Conservation (phyloP, 1,284 basidiomycete species). For the Sporisorium exsertum region DNA sequence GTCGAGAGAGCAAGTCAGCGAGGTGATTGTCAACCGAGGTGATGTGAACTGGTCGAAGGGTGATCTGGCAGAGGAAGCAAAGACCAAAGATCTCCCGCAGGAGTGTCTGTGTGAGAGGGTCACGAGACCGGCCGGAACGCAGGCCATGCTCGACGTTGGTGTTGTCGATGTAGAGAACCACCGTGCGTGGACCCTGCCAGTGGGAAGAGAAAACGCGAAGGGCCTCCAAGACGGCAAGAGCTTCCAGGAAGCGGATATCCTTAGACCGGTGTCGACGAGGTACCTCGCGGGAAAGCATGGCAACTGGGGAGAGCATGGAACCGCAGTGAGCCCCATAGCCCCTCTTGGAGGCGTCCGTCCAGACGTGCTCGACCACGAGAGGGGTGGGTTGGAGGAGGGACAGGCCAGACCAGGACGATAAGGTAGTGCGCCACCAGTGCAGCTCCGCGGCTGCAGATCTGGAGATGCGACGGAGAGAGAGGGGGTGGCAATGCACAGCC, state of each 20-base stretch:
- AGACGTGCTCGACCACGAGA: too few relatives aligned
- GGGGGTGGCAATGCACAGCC: not conserved
- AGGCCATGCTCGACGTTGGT: slow-evolving; percentile 4
- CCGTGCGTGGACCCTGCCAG: not conserved
- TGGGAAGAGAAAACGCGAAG: not conserved
- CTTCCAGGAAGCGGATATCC: slow-evolving; percentile 12
- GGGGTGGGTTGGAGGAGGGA: too few relatives aligned
- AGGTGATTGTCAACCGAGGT: not conserved
- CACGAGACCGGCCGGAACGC: not conserved
- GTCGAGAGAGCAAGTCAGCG: slow-evolving; percentile 2
- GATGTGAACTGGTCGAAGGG: not conserved
- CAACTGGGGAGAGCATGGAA: too few relatives aligned
- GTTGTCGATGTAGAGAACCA: slow-evolving; percentile 3
- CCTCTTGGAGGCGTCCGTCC: too few relatives aligned
- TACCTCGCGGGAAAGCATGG: not conserved
- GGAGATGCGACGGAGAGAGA: not conserved
- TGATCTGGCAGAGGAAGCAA: not conserved
- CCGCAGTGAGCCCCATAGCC: too few relatives aligned
- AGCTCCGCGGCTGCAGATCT: not conserved
- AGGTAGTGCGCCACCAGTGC: too few relatives aligned
- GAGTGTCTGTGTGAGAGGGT: not conserved
- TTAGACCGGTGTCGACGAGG: not conserved
- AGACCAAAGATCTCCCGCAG: slow-evolving; percentile 1
- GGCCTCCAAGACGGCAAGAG: not conserved
- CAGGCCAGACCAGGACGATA: too few relatives aligned